Base-by-base conservation (phyloP, 129 eudicot species). In the Flaveria brownii region DNA sequence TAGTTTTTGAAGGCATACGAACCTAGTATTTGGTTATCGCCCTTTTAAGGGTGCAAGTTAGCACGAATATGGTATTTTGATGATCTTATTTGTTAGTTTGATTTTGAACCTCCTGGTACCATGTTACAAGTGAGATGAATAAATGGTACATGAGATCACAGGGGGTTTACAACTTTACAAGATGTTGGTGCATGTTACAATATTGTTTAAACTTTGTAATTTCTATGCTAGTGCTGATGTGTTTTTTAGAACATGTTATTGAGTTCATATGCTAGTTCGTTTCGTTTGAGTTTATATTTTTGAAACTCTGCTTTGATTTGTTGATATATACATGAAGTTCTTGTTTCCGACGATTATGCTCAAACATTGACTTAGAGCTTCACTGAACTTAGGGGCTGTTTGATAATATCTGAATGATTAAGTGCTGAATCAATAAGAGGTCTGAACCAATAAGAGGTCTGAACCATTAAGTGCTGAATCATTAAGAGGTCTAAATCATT, bases 41-140 rank as follows among this genome's bases (percentile, higher is more conserved):
- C 28, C 54, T 41, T 80, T 75, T 73, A 80, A 80, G 83, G 79
- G 79, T 73, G 17, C 51, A 56, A 74, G 43, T 57, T 77, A 73
- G 79, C 79, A 54, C 55, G 79, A 65, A 33, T 80, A 26, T 73
- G 41, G 79, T 68, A 15, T 74, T 45, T 73, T 74, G 80, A 57
- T 74, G 36, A 30, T 30, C 20, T 8, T 42, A 36, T 74, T n/a
- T 57, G 70, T 68, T 73, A 42, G 84, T 80, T 74, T 46, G 16
- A 22, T 66, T 73, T 65, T 74, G 55, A 80, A 74, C 49, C 60
- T 75, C 71, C 36, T 45, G 61, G 39, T 80, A 54, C 83, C 79
- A 80, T 17, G 45, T 68, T 67, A 67, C 62, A 74, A 54, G 75
- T 55, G 64, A 59, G 70, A 41, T 63, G 74, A 80, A 80, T 74